phyloP scores from a whole-genome alignment of 257 asterid species.

The Nicotiana undulata region DNA sequence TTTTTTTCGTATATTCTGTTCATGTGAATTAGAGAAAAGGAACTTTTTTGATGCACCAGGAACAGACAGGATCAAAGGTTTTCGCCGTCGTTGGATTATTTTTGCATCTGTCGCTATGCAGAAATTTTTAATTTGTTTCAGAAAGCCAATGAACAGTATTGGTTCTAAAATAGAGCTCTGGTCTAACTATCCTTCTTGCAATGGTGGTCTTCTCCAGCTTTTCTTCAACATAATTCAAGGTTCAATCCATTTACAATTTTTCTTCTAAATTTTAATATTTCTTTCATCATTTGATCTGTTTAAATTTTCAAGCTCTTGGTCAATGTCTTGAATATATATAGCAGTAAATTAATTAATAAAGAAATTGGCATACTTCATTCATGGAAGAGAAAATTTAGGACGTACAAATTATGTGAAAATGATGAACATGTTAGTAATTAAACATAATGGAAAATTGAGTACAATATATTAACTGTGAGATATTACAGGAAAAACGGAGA shows the following conservation, averaged over 20 bases:
- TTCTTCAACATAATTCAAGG: conserved; percentile 41
- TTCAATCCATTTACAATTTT: background rate
- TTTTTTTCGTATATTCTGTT: conserved; percentile 33
- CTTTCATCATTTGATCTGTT: background rate
- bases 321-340: too few species aligned
- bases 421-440: background rate
- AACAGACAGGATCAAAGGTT: conserved; percentile 6
- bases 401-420: background rate
- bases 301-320: too few species aligned
- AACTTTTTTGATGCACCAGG: conserved; percentile 23
- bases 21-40: conserved; percentile 24
- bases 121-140: conserved; percentile 25
- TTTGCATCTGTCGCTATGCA: conserved; percentile 44
- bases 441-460: background rate
- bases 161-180: conserved; percentile 35
- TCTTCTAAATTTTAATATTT: background rate
- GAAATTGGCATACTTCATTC: too few species aligned
- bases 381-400: too few species aligned
- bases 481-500: conserved; percentile 40
- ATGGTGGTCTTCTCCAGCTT: conserved; percentile 45
- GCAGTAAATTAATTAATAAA: too few species aligned
- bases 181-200: conserved; percentile 38
- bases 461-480: background rate
- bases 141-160: conserved; percentile 32
- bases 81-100: conserved; percentile 47